Base-by-base conservation (phyloP, 148 eudicot genomes). In the Beta vulgaris region DNA sequence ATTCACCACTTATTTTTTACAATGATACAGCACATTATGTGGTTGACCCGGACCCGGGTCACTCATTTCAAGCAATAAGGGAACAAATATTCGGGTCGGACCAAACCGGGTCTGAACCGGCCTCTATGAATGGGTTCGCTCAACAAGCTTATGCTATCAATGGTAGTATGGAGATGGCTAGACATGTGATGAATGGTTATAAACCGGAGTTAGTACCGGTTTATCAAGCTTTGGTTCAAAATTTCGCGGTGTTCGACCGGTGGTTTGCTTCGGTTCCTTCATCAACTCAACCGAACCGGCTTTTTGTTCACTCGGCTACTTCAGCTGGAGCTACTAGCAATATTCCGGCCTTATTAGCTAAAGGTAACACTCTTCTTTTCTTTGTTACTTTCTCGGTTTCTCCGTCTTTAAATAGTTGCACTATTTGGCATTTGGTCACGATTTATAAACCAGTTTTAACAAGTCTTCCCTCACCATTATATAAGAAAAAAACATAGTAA, bases 181-280 rank as follows among this genome's bases (percentile, higher is more conserved):
- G 72, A 7, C 85, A 85, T 25, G 97, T 92, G 23, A 87, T 92
- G 95, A 92, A 87, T 55, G 97, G 97, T 37, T 91, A 79, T 34
- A 65, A 34, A 18, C 91, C 93, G 9, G 88, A 84, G 2, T 87
- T 77, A 84, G 85, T 89, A 0, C 80, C 91, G 29, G 93, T 92
- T 21, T 92, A 92, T 15, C 73, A 81, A 43, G 32, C 85, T 1
- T 59, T 92, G 35, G 97, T 90, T 6, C 68, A 88, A 21, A 95
- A 92, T 59, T 92, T 92, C 61, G 93, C 97, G 0, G 90, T 92
- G 10, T 92, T 88, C 73, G 97, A 92, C 72, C 80, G 91, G 82
- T 92, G 97, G 97, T 92, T 92, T 49, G 97, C 95, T 7, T 87
- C 95, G 21, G 95, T 88, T 29, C 97, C 95, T n/a, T 44, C 93